phyloP scores from a whole-genome alignment of 108 stramenopile genomes.

The Discostella pseudostelligera region DNA sequence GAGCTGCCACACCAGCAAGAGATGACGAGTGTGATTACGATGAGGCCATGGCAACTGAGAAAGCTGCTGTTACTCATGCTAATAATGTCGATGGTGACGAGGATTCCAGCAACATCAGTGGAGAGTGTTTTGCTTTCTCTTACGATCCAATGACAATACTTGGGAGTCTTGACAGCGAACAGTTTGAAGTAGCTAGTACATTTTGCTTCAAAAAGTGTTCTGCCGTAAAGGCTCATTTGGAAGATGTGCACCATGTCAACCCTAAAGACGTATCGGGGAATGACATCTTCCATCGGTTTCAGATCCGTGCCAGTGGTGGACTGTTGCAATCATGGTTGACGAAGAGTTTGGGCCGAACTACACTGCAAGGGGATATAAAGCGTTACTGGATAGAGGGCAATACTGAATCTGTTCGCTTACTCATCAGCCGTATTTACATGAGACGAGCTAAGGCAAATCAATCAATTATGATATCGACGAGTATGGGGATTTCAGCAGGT shows the following conservation, averaged over 20 bases:
- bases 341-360: slow-evolving; percentile 21
- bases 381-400: slow-evolving; percentile 71
- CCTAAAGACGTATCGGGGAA: slow-evolving; percentile 60
- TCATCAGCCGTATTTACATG: slow-evolving; percentile 50
- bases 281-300: slow-evolving; percentile 67
- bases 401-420: slow-evolving; percentile 60
- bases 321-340: slow-evolving; percentile 67
- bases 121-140: slow-evolving; percentile 33
- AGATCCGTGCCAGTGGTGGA: slow-evolving; percentile 68
- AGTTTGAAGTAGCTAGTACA: slow-evolving; percentile 54
- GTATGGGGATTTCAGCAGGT: slow-evolving; percentile 49
- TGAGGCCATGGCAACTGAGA: too few relatives aligned
- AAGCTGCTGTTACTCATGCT: too few relatives aligned
- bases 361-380: slow-evolving; percentile 66
- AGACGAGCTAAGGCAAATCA: slow-evolving; percentile 20
- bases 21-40: too few relatives aligned
- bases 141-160: slow-evolving; percentile 80
- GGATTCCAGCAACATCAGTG: too few relatives aligned
- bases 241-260: slow-evolving; percentile 58
- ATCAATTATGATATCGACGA: too few relatives aligned
- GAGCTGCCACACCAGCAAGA: too few relatives aligned
- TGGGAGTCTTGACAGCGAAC: slow-evolving; percentile 56
- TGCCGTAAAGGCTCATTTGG: slow-evolving; percentile 66
- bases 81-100: slow-evolving; percentile 44
- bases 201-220: slow-evolving; percentile 63